A percentile compares a stretch with the other conserved stretches of the same genome.
phyloP scores from a whole-genome alignment of 1,284 basidiomycete species.

The Microbotryomycetes sp. region DNA sequence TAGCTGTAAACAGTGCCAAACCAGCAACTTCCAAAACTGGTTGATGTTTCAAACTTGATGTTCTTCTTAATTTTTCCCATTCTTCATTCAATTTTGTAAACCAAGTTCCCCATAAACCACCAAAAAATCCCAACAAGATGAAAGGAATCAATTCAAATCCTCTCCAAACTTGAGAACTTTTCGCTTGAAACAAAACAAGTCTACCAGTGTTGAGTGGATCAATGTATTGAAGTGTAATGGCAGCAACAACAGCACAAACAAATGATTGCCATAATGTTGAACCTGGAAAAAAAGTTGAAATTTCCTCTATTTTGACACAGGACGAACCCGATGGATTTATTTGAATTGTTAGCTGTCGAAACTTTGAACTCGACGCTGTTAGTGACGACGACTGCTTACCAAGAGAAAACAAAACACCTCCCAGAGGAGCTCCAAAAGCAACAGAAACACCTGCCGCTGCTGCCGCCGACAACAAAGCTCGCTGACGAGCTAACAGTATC shows the following conservation, averaged over 20 bases:
- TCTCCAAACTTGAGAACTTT: constrained; percentile 61
- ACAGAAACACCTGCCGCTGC: constrained; percentile 58
- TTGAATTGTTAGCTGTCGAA: too few relatives aligned
- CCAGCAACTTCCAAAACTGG: constrained; percentile 69
- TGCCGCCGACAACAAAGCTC: constrained; percentile 86
- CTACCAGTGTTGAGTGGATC: constrained; percentile 75
- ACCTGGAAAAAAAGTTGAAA: constrained; percentile 84
- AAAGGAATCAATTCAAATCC: constrained; percentile 41
- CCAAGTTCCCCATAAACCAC: constrained; percentile 82
- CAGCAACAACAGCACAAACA: constrained; percentile 89
- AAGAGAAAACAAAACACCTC: constrained; percentile 83
- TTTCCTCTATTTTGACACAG: constrained; percentile 51
- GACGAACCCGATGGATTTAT: background rate
- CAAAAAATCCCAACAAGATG: constrained; percentile 42
- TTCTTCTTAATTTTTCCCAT: constrained; percentile 49
- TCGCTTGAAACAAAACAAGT: constrained; percentile 79
- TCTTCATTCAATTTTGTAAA: constrained; percentile 89
- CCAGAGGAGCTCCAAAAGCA: constrained; percentile 83
- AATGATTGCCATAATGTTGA: constrained; percentile 53
- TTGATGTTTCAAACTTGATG: constrained; percentile 55
- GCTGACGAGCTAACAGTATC: constrained; percentile 61
- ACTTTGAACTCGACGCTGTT: too few relatives aligned
- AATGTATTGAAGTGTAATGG: constrained; percentile 55
- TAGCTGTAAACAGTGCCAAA: constrained; percentile 53
- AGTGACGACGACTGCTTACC: constrained; percentile 19